phyloP scores from a whole-genome alignment of 192 early-diverging fungal species.

The Coemansia aciculifera region DNA sequence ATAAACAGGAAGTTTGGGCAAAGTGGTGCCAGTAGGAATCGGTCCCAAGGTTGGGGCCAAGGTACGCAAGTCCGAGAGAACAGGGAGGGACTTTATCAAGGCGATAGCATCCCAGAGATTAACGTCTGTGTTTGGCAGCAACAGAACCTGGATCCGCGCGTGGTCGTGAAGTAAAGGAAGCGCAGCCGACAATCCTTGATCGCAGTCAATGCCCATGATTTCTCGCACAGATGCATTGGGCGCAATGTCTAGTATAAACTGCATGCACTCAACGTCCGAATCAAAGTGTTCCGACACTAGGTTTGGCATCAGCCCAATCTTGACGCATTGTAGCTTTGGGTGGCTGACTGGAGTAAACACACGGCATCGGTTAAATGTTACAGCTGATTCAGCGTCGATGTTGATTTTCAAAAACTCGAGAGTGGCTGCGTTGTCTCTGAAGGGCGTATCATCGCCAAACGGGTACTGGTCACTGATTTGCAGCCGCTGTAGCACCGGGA shows the following conservation, averaged over 20 bases:
- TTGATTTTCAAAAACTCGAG: not conserved
- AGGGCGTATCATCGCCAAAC: slow-evolving; percentile 5
- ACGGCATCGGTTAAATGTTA: not conserved
- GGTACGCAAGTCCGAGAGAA: slow-evolving; percentile 8
- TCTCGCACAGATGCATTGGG: not conserved
- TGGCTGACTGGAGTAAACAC: not conserved
- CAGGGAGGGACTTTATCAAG: not conserved
- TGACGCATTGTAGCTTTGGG: not conserved
- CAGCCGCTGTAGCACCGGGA: not conserved
- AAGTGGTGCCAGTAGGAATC: not conserved
- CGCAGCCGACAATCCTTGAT: not conserved
- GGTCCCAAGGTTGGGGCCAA: not conserved
- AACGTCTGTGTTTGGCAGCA: not conserved
- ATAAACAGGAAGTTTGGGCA: not conserved
- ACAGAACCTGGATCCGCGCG: not conserved
- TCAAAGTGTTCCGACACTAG: not conserved
- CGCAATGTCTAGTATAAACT: not conserved
- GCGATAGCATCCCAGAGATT: not conserved
- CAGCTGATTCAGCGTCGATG: not conserved
- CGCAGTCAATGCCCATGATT: not conserved
- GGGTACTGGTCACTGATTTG: not conserved
- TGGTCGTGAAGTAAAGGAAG: not conserved
- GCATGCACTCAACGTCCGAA: not conserved
- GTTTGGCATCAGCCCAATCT: not conserved
- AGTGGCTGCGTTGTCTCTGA: not conserved